These are phyloP conservation scores for Aspergillus funiculosus DNA, from an alignment of 495 filamentous ascomycete species.

Conservation along the genomic window DNA sequence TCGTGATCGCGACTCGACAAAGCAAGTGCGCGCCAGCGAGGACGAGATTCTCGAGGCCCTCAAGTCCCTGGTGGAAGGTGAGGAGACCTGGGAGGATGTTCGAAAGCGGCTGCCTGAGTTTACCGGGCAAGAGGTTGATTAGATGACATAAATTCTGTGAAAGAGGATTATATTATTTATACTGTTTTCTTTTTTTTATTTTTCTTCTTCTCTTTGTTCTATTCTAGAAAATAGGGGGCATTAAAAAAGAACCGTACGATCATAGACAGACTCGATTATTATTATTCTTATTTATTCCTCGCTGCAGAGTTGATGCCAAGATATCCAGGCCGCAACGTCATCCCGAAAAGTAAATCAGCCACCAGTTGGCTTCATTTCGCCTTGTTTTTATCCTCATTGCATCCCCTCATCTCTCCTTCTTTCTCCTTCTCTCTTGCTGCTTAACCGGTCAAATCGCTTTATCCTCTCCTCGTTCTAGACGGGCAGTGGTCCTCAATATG, in stretches of 20 bases:
- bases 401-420: slow-evolving; percentile 23
- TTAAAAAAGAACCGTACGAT: too few species aligned
- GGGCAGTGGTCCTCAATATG: slow-evolving; percentile 24
- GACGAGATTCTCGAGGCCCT: slow-evolving; percentile 61
- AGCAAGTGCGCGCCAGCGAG: slow-evolving; percentile 60
- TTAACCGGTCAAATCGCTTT: background rate
- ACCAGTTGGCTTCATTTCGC: slow-evolving; percentile 10
- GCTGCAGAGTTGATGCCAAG: slow-evolving; percentile 25
- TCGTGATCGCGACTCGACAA: slow-evolving; percentile 60
- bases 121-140: slow-evolving; percentile 61
- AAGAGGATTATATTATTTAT: slow-evolving; percentile 6
- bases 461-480: background rate
- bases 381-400: slow-evolving; percentile 9
- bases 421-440: background rate
- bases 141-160: slow-evolving; percentile 12
- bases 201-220: too few species aligned
- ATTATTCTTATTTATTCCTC: too few species aligned
- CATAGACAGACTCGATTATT: too few species aligned
- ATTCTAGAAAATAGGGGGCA: too few species aligned
- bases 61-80: slow-evolving; percentile 53
- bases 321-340: slow-evolving; percentile 30
- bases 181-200: slow-evolving; percentile 2
- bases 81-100: slow-evolving; percentile 62
- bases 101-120: slow-evolving; percentile 57
- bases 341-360: background rate